Base-by-base conservation (phyloP, 148 eudicot species). In the Rhododendron ferrugineum region DNA sequence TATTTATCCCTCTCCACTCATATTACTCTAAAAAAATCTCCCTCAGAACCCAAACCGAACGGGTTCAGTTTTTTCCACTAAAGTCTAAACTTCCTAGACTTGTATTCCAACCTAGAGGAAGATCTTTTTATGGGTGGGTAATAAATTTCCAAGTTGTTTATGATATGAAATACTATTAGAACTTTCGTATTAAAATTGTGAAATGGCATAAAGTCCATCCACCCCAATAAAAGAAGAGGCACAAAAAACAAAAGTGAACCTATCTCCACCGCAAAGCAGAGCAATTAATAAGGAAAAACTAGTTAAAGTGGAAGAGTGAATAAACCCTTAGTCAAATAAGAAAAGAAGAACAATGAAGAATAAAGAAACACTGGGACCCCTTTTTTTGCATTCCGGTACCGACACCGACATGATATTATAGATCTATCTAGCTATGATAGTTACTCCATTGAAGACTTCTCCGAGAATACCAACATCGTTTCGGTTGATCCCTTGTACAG, bases 251-350 rank as follows among this genome's bases (percentile, higher is more conserved):
- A 85, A 87, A 85, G 20, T 58, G 81, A 58, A 58, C 68, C 44
- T 44, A 70, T 20, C 49, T 75, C 79, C 79, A 49, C 64, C 14
- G 11, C 87, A 72, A 23, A 73, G 74, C 54, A 81, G 68, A 58
- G 62, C 16, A 52, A 32, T 70, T 28, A 4, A 46, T 16, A 81
- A 83, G 76, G 36, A 86, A 84, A 40, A 83, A 28, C 26, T 37
- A 66, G 70, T 85, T 58, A 85, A 91, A 90, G 87, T 87, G 87
- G 80, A 88, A 84, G 83, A 86, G 86, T 85, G 50, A 52, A 36
- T 36, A 82, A 86, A 79, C 46, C 46, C 86, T 82, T 85, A 82
- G 37, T 28, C 30, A 28, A 28, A 30, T 70, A 37, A 34, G 10
- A 36, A 74, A 74, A 36, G n/a, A 74, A 37, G 11, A 79, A 86